Evolutionary conservation across 495 filamentous ascomycete genomes (phyloP).

Genomic region (Xylaria scruposa): DNA sequence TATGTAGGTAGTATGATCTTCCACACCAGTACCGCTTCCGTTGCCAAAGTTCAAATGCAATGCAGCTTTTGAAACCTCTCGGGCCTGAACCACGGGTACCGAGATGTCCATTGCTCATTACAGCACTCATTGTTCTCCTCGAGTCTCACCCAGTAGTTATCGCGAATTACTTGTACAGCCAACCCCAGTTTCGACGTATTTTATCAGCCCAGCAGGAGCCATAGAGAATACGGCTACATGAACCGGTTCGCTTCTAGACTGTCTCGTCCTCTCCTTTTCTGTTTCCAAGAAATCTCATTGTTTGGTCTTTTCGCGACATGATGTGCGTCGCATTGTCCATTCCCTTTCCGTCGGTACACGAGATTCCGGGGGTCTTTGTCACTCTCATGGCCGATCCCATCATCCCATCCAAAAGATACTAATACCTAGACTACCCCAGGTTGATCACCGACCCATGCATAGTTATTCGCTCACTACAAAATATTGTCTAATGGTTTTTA

Average conservation of each 20-base stretch:
- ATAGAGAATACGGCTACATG: background rate
- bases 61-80: slow-evolving; percentile 13
- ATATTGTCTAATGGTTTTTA: too few species aligned
- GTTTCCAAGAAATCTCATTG: slow-evolving; percentile 1
- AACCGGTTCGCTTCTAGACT: background rate
- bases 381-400: slow-evolving; percentile 1
- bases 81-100: background rate
- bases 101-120: slow-evolving; percentile 9
- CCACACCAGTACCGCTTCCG: slow-evolving; percentile 13
- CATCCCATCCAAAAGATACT: background rate
- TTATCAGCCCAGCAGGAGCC: background rate
- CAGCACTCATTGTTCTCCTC: slow-evolving; percentile 8
- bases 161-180: background rate
- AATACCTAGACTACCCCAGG: background rate
- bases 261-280: background rate
- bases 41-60: background rate
- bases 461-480: background rate
- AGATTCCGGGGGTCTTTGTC: background rate
- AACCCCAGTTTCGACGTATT: background rate
- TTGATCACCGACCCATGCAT: background rate
- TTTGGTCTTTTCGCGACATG: background rate
- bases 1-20: background rate
- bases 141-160: background rate
- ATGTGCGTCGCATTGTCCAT: background rate
- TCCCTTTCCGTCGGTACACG: slow-evolving; percentile 9